phyloP scores from a whole-genome alignment of 148 eudicot species.

The Linanthus parryae region DNA sequence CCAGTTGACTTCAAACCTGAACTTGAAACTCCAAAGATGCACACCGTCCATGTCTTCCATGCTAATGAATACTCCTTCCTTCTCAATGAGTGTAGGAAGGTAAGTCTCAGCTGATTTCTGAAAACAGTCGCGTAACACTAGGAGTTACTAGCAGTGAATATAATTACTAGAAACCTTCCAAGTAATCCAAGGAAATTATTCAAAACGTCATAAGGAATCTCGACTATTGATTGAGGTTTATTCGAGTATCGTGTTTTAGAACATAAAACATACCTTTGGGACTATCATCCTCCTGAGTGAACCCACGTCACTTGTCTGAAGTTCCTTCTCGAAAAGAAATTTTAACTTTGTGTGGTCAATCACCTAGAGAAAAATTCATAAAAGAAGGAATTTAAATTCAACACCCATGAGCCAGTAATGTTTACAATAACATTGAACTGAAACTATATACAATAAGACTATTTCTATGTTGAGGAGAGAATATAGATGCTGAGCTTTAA shows the following conservation, averaged over 20 bases:
- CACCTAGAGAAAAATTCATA: conserved; percentile 27
- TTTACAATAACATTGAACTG: no score
- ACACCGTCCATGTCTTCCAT: conserved; percentile 81
- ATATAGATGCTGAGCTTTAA: no score
- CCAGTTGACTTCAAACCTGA: conserved; percentile 49
- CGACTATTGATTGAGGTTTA: no score
- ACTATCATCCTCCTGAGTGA: conserved; percentile 66
- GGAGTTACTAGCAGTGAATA: no score
- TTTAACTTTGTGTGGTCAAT: conserved; percentile 45
- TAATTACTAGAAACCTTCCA: no score
- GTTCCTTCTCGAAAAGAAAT: conserved; percentile 72
- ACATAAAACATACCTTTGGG: conserved; percentile 56
- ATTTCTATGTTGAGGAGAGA: no score
- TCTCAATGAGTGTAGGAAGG: conserved; percentile 57
- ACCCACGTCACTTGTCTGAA: conserved; percentile 75
- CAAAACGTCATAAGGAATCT: no score
- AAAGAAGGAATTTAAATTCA: background rate
- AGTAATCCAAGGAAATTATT: no score
- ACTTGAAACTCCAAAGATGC: conserved; percentile 79
- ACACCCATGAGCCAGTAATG: background rate
- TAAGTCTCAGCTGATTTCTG: conserved; percentile 76
- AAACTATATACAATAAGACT: no score
- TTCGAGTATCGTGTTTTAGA: no score
- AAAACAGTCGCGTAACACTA: no score
- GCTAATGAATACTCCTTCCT: conserved; percentile 57